Evolutionary conservation across 345 rosid species (phyloP).

Genomic region (Hirschfeldia incana): DNA sequence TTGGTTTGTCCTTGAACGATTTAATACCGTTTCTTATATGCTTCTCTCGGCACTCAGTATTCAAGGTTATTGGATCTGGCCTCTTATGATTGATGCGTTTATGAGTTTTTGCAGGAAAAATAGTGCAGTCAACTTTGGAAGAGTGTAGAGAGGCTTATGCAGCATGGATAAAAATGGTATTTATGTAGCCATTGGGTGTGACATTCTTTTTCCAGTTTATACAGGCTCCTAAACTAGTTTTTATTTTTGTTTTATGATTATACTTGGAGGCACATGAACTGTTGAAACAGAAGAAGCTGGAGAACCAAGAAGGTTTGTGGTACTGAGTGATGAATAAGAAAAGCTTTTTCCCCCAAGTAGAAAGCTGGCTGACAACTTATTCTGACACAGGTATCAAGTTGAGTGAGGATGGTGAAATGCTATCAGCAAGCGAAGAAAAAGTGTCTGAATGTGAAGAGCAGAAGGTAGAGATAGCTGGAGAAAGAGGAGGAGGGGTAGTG

Average conservation of each 20-base stretch:
- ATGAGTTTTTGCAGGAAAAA: slow-evolving; percentile 59
- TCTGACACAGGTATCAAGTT: slow-evolving; percentile 36
- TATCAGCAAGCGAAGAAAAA: slow-evolving; percentile 42
- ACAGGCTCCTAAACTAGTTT: slow-evolving; percentile 6
- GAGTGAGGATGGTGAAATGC: slow-evolving; percentile 37
- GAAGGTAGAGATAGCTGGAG: slow-evolving; percentile 35
- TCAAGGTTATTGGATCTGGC: slow-evolving; percentile 3
- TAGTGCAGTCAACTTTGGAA: slow-evolving; percentile 85
- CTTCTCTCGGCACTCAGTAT: slow-evolving; percentile 12
- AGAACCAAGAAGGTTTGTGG: slow-evolving; percentile 45
- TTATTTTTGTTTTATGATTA: background rate
- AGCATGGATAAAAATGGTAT: slow-evolving; percentile 73
- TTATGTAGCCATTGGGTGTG: background rate
- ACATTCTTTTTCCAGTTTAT: slow-evolving; percentile 6
- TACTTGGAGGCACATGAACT: slow-evolving; percentile 69
- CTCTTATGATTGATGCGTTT: slow-evolving; percentile 10
- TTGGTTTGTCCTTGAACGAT: background rate
- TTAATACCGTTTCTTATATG: slow-evolving; percentile 10
- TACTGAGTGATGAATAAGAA: slow-evolving; percentile 6
- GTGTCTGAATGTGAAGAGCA: slow-evolving; percentile 33
- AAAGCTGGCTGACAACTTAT: slow-evolving; percentile 23
- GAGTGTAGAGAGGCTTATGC: slow-evolving; percentile 86
- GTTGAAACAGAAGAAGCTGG: slow-evolving; percentile 68
- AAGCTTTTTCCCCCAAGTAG: background rate
- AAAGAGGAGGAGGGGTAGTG: slow-evolving; percentile 38